Evolutionary conservation across 2,329 filamentous ascomycete species (phyloP), one percentile per base, ranked within the genome.

Genomic region (Leptographium galeiforme): DNA sequence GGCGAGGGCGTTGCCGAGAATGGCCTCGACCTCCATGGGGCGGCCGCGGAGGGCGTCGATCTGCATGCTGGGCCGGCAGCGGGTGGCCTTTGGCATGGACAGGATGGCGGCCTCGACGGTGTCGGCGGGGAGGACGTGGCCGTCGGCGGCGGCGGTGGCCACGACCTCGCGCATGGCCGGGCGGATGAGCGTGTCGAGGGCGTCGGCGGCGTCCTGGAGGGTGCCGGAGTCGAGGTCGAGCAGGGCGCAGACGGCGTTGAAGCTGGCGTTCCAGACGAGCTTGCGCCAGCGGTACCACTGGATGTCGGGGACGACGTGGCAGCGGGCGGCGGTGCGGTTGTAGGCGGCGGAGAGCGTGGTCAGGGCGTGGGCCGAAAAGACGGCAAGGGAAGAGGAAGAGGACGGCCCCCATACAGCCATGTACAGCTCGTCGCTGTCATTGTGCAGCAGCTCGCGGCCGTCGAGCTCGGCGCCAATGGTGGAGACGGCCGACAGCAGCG

Each of bases 91-190:
- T 13, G 44, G 59, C 0, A 62, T 60, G 7, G 56, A 18, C 0
- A 41, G 40, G 16, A 66, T 58, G 34, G 58, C n/a, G 36, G 59
- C 54, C 45, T 61, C 61, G 44, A 63, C 18, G 11, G 25, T 53
- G 43, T 65, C 58, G 5, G 58, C 56, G 10, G 19, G 43, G 40
- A 50, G 38, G 3, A 12, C 38, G 54, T 65, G 61, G 10, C 65
- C 65, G 50, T 57, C 62, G 10, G 64, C 64, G 52, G 58, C 60
- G 10, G 65, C 65, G 11, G 64, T 56, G 7, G 58, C 54, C 4
- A 60, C 60, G 18, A 67, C 60, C 60, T 67, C 65, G 50, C 59
- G 32, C 63, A 66, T 67, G 25, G 63, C 61, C 47, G 63, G 64
- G 60, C 50, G 50, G 4, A 53, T 32, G 13, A 51, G 39, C 25